Evolutionary conservation across 371 early-diverging fungal species (phyloP).

Genomic region (Rhizopus delemar): DNA sequence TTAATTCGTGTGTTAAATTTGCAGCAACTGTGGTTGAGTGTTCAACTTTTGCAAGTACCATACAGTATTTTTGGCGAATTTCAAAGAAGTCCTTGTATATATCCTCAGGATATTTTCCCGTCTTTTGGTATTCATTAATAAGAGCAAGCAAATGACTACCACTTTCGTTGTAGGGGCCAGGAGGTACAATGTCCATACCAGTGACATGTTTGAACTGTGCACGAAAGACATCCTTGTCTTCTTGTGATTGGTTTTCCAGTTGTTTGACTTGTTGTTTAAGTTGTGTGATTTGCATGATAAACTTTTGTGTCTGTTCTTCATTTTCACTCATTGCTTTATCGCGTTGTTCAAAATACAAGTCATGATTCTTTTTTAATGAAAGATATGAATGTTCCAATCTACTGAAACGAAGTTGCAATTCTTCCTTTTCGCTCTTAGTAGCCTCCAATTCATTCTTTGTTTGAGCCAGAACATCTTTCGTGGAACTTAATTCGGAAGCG

Average conservation of each 20-base stretch:
- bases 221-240: conserved; percentile 13
- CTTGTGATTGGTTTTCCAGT: conserved; percentile 1
- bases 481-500: not conserved
- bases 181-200: not conserved
- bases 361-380: not conserved
- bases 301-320: not conserved
- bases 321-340: not conserved
- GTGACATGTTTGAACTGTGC: conserved; percentile 6
- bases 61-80: not conserved
- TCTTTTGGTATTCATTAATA: conserved; percentile 14
- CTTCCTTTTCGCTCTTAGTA: not conserved
- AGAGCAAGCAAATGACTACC: conserved; percentile 1
- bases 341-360: not conserved
- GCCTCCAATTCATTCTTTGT: not conserved
- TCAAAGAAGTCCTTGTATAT: conserved; percentile 19
- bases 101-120: conserved; percentile 13
- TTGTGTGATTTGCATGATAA: not conserved
- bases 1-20: not conserved
- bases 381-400: not conserved
- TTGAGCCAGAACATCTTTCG: not conserved
- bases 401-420: not conserved
- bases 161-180: not conserved
- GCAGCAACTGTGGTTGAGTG: not conserved
- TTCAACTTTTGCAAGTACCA: not conserved
- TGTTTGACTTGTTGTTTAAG: conserved; percentile 2